Evolutionary conservation across 179 eudicot species (phyloP).

Genomic region (Silene noctiflora): DNA sequence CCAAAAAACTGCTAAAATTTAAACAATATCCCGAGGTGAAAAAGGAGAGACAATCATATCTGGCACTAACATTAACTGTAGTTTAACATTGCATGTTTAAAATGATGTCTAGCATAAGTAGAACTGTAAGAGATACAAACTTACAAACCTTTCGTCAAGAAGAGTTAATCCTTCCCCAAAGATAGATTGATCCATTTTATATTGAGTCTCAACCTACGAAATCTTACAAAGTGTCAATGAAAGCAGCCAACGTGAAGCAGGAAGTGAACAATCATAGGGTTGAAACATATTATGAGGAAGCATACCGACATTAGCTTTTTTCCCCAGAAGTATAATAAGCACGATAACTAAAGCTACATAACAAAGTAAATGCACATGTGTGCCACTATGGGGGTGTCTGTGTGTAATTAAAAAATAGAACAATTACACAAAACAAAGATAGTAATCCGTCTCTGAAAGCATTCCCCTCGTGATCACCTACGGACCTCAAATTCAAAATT

Average conservation of each 20-base stretch:
- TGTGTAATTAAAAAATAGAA: too few species aligned
- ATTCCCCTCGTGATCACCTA: not conserved
- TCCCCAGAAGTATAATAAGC: too few species aligned
- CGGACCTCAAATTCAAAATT: not conserved
- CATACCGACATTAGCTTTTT: not conserved
- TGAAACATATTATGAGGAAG: not conserved
- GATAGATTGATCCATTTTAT: conserved; percentile 47
- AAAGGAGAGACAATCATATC: not conserved
- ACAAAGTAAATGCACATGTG: not conserved
- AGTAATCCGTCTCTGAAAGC: not conserved
- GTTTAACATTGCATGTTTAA: not conserved
- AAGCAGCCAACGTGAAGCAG: conserved; percentile 7
- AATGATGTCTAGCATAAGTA: not conserved
- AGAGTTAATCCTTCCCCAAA: conserved; percentile 98
- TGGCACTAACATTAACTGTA: not conserved
- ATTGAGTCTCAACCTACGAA: conserved; percentile 59
- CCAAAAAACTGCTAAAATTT: too few species aligned
- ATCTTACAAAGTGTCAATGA: conserved; percentile 6
- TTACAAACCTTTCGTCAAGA: conserved; percentile 63
- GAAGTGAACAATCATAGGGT: not conserved
- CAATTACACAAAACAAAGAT: not conserved
- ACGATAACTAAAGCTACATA: not conserved
- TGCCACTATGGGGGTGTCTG: too few species aligned
- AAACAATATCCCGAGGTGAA: not conserved
- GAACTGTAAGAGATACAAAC: not conserved